Percentiles rank a stretch among this genome's conserved stretches.
phyloP scores from a whole-genome alignment of 1,139 yeast species.

The Magnusiomyces sp. region DNA sequence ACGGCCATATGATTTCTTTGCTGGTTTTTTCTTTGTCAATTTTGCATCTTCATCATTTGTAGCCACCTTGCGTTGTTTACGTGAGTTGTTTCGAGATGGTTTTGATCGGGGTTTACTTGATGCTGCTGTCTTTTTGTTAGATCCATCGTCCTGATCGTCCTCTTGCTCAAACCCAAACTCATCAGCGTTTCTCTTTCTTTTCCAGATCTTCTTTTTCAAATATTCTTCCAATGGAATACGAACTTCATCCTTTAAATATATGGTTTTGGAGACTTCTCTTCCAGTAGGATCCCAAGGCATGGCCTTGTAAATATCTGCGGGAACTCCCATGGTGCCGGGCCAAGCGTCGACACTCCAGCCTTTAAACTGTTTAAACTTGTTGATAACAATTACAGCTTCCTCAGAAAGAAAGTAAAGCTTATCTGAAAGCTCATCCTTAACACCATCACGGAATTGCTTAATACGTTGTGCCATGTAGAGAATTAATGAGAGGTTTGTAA shows the following conservation, averaged over 20 bases:
- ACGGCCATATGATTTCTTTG: too few species aligned
- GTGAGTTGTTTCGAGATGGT: too few species aligned
- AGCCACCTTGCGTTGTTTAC: background rate
- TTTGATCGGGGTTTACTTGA: too few species aligned
- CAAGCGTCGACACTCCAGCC: conserved; percentile 70
- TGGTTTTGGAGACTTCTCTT: conserved; percentile 29
- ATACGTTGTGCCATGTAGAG: conserved; percentile 73
- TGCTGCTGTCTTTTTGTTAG: too few species aligned
- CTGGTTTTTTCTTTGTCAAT: too few species aligned
- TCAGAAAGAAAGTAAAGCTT: conserved; percentile 65
- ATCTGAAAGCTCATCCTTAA: conserved; percentile 30
- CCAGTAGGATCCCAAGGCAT: conserved; percentile 35
- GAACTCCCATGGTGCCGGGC: conserved; percentile 68
- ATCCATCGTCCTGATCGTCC: background rate
- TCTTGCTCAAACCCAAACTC: background rate
- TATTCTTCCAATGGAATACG: conserved; percentile 21
- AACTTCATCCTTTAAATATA: conserved; percentile 42
- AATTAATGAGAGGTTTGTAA: conserved; percentile 61
- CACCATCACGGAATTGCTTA: conserved; percentile 63
- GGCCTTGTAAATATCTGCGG: conserved; percentile 56
- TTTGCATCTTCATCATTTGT: too few species aligned
- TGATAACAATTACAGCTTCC: conserved; percentile 56
- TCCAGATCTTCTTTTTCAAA: conserved; percentile 7
- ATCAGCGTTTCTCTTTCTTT: conserved; percentile 14
- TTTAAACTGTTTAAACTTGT: conserved; percentile 47